Conservation (phyloP, 2,329 filamentous ascomycete genomes). For the Tolypocladium tundrense region DNA sequence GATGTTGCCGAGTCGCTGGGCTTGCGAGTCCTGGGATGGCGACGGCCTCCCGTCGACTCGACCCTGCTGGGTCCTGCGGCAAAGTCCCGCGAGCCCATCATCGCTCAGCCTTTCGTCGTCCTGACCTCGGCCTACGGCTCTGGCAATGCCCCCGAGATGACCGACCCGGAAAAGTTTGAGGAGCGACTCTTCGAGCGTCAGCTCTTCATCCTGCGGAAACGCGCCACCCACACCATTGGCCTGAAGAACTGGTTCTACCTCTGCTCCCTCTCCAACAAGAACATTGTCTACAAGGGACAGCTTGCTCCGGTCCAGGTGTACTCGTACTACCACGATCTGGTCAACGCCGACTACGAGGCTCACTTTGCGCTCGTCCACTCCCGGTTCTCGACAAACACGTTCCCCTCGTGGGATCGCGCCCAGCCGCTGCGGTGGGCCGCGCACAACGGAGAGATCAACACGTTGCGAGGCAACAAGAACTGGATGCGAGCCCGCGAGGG, state of each 20-base stretch:
- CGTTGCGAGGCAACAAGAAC: slow-evolving; percentile 94
- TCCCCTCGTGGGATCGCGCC: slow-evolving; percentile 95
- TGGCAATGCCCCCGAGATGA: slow-evolving; percentile 66
- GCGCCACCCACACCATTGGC: slow-evolving; percentile 86
- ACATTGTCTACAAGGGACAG: slow-evolving; percentile 98
- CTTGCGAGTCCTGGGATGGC: slow-evolving; percentile 88
- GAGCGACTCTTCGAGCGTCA: slow-evolving; percentile 83
- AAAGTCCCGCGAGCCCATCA: slow-evolving; percentile 85
- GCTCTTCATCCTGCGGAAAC: slow-evolving; percentile 89
- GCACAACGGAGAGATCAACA: slow-evolving; percentile 98
- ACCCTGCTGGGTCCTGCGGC: slow-evolving; percentile 87
- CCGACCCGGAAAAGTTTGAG: slow-evolving; percentile 73
- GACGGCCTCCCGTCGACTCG: slow-evolving; percentile 89
- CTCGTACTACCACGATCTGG: slow-evolving; percentile 93
- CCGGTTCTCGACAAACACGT: slow-evolving; percentile 96
- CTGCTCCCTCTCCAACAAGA: slow-evolving; percentile 92
- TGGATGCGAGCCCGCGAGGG: slow-evolving; percentile 98
- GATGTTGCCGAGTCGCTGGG: slow-evolving; percentile 82
- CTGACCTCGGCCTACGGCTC: slow-evolving; percentile 74
- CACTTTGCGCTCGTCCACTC: slow-evolving; percentile 97
- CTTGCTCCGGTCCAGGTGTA: slow-evolving; percentile 91
- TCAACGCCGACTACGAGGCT: slow-evolving; percentile 93
- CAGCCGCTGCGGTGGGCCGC: slow-evolving; percentile 94
- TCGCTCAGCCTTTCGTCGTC: slow-evolving; percentile 92
- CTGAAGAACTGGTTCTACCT: slow-evolving; percentile 99